A percentile compares a stretch with the other conserved stretches of the same genome.
Evolutionary conservation across 768 basidiomycete species (phyloP).

Genomic region (Rhizopogon sp.): DNA sequence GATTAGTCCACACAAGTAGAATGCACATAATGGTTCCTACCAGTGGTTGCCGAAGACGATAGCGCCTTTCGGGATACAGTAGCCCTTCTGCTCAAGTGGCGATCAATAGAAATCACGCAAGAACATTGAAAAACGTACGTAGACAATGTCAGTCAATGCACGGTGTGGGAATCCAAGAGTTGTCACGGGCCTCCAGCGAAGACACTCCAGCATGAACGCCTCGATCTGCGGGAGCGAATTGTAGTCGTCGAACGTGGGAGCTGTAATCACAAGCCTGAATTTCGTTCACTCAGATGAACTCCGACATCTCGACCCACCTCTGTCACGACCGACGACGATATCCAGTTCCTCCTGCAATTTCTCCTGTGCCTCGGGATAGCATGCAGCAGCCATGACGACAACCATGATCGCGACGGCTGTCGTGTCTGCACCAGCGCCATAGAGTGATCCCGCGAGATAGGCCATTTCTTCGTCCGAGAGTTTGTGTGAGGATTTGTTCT

Average conservation of each 20-base stretch:
- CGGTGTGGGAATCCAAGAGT: conserved; percentile 56
- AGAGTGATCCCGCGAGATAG: conserved; percentile 61
- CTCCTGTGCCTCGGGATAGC: conserved; percentile 46
- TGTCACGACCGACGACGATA: conserved; percentile 40
- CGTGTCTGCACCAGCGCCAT: conserved; percentile 64
- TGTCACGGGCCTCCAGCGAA: conserved; percentile 37
- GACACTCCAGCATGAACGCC: conserved; percentile 37
- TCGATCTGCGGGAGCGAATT: conserved; percentile 31
- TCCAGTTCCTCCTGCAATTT: conserved; percentile 54
- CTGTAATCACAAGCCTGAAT: conserved; percentile 14
- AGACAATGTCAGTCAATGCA: conserved; percentile 59
- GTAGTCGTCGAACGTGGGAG: conserved; percentile 36
- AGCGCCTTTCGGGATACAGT: conserved; percentile 32
- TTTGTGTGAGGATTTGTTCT: conserved; percentile 48
- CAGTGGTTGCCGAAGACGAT: conserved; percentile 33
- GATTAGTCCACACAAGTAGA: not conserved
- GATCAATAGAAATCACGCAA: not conserved
- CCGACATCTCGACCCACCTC: conserved; percentile 12
- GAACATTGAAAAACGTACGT: conserved; percentile 32
- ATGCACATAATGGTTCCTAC: conserved; percentile 8
- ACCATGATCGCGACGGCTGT: conserved; percentile 57
- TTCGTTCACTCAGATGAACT: not conserved
- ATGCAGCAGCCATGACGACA: conserved; percentile 52
- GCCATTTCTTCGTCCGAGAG: conserved; percentile 54
- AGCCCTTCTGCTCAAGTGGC: conserved; percentile 22